Base-by-base conservation (phyloP, 2,329 filamentous ascomycete genomes). In the Microsporum ferrugineum region DNA sequence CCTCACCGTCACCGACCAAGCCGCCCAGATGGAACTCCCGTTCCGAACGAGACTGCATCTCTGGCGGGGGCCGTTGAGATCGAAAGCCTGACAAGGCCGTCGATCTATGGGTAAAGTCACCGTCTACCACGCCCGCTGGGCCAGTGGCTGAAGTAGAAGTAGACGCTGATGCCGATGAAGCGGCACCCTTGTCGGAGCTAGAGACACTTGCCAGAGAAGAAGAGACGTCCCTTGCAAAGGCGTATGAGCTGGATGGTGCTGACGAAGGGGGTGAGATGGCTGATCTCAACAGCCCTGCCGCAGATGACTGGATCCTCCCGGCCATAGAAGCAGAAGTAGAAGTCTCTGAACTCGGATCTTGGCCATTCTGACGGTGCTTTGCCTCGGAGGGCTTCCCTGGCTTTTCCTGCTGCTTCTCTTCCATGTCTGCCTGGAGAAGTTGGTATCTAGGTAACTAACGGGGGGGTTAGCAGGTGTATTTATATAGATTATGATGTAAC, bases 221-320 rank as follows among this genome's bases (percentile, higher is more conserved):
- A 10, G 63, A 57, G 34, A 66, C 45, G 34, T 31, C 53, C 31
- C 57, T 14, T 6, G 43, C 36, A 3, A 61, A 39, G 27, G 61
- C 36, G 31, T 61, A 57, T 4, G 58, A 63, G 23, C 51, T 8
- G 5, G 49, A 31, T 38, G n/a, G 51, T 17, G 47, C 59, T 60
- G 33, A 62, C 43, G 51, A 34, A 14, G 49, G 17, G 51, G 49
- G 51, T 7, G 31, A 34, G 29, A 63, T 34, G 10, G 63, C 60
- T 41, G 59, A 61, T 27, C 57, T 60, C n/a, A 66, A 45, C 14
- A 66, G 62, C 4, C 63, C 62, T 12, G 64, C 61, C 0, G 65
- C 65, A n/a, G 65, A 66, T 5, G 63, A 61, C 38, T 43, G 55
- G 17, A 57, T 57, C 29, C 49, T 55, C 5, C 31, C 33, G 14